phyloP scores from a whole-genome alignment of 2,329 filamentous ascomycete species.

The Fusarium chuoi region DNA sequence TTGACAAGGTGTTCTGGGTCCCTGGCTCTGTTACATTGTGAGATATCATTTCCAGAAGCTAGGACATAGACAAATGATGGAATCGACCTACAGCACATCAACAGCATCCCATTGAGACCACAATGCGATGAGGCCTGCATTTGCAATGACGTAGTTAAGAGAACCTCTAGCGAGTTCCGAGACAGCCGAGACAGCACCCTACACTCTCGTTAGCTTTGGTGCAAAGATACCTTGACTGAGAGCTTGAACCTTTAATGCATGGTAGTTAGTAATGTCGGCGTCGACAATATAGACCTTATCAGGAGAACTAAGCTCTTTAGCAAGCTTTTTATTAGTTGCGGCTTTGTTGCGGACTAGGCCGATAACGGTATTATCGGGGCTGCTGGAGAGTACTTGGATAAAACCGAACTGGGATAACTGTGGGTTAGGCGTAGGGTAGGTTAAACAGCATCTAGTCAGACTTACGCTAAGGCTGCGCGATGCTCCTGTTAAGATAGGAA shows the following conservation, averaged over 20 bases:
- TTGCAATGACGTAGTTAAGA: not conserved
- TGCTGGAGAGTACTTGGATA: not conserved
- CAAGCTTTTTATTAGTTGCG: not conserved
- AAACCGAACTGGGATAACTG: not conserved
- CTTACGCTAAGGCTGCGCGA: not conserved
- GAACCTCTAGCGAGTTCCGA: not conserved
- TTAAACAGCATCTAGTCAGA: rapidly evolving
- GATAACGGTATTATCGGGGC: not conserved
- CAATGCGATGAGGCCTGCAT: not conserved
- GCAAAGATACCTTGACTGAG: rapidly evolving
- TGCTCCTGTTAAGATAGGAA: not conserved
- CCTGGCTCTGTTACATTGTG: not conserved
- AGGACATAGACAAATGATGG: not conserved
- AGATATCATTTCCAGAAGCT: not conserved
- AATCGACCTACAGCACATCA: not conserved
- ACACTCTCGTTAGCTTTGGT: rapidly evolving
- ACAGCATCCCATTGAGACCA: not conserved
- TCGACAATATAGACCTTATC: not conserved
- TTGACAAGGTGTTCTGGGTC: not conserved
- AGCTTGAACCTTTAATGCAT: not conserved
- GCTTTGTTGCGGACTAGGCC: not conserved
- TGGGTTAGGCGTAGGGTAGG: not conserved
- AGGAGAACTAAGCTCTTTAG: not conserved
- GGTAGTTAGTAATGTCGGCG: not conserved
- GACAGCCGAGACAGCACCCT: not conserved